Base-by-base conservation (phyloP, 345 rosid species). In the Linum trigynum region DNA sequence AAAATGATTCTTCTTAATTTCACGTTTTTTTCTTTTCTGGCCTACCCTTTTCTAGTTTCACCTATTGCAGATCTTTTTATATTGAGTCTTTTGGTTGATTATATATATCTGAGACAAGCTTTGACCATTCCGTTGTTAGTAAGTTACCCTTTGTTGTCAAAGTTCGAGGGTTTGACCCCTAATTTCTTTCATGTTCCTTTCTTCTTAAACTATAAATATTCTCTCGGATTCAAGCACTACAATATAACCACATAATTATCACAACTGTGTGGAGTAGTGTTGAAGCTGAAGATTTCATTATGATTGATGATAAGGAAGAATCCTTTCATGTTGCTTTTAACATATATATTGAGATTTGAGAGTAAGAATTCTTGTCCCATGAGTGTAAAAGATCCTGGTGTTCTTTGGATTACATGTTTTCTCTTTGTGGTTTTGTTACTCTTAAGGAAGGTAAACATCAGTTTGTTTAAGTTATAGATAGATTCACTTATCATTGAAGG, bases 81-180 rank as follows among this genome's bases (percentile, higher is more conserved):
- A 8, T 2, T 2, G 51, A 14, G 51, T 23, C 37, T 68, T 67
- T 57, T 71, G 62, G 48, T 39, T 66, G 50, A 42, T 2, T 67
- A 71, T 1, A 37, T 23, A 38, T 35, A 23, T 16, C 12, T 66
- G 2, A 45, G 7, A 14, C 62, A 5, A 96, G 70, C 38, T 61
- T 32, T 91, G 41, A 63, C 74, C 62, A 72, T 91, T 42, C 83
- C 84, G 39, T 59, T 91, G 6, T 70, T 94, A 75, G 56, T 90
- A 71, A 61, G 83, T 69, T 91, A 82, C 74, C 83, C 92, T 55
- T 75, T 79, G 36, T 83, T 91, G 69, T 86, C 87, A 59, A 63
- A 75, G 86, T 62, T 89, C 55, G 80, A 91, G 1, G 99, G 99
- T 41, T 50, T 89, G 56, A 67, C 73, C 69, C 92, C 85, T 58